Conservation (phyloP, 352 stramenopile species). For the Phytophthora fragariae region DNA sequence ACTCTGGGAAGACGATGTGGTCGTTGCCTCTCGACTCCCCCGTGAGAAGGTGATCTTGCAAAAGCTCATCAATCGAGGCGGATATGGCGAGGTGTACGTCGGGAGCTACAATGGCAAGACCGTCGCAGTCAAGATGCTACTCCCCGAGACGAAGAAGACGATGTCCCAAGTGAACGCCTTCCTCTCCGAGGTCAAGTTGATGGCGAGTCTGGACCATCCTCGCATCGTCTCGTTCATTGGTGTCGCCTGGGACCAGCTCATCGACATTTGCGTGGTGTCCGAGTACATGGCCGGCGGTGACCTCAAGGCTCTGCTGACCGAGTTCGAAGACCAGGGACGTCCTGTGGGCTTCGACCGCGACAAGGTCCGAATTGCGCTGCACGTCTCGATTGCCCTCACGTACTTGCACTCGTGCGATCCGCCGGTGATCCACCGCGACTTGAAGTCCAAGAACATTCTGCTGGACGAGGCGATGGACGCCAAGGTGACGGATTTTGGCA, state of each 20-base stretch:
- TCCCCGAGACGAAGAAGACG: conserved; percentile 37
- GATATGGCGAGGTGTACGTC: conserved; percentile 42
- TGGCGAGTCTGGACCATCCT: conserved; percentile 45
- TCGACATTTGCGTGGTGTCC: conserved; percentile 48
- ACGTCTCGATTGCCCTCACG: conserved; percentile 42
- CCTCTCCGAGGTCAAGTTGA: conserved; percentile 42
- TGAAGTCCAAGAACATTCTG: conserved; percentile 54
- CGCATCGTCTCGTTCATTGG: conserved; percentile 54
- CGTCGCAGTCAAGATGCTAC: conserved; percentile 39
- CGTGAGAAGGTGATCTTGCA: conserved; percentile 34
- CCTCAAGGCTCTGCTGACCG: conserved; percentile 40
- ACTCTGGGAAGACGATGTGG: conserved; percentile 50
- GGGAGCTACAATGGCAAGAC: conserved; percentile 35
- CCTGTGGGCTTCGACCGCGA: conserved; percentile 37
- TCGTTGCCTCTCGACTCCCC: conserved; percentile 34
- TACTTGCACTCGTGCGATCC: conserved; percentile 54
- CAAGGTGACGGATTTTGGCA: conserved; percentile 50
- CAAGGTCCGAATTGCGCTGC: conserved; percentile 45
- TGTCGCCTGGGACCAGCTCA: conserved; percentile 52
- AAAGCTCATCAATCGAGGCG: conserved; percentile 41
- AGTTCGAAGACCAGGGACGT: conserved; percentile 33
- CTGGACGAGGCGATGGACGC: conserved; percentile 40
- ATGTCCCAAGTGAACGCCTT: conserved; percentile 45
- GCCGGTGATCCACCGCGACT: conserved; percentile 51
- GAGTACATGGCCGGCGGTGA: conserved; percentile 61